These are phyloP conservation scores for Leccinum glutinopallens DNA, from an alignment of 1,284 basidiomycete species.

Conservation along the genomic window DNA sequence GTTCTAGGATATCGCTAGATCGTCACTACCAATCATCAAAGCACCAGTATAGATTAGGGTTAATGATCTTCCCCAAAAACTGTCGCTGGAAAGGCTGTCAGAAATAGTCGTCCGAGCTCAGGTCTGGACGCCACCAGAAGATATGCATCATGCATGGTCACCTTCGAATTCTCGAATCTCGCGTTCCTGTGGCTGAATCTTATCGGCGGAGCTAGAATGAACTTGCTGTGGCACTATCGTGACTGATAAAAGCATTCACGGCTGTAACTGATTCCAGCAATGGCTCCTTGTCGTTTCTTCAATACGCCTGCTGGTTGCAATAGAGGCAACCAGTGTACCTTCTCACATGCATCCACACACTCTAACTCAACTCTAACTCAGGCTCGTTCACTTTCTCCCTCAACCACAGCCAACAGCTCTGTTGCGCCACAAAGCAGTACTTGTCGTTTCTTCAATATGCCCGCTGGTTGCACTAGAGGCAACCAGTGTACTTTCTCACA, in stretches of 20 bases:
- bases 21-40: no score
- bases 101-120: no score
- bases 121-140: no score
- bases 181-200: background rate
- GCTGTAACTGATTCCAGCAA: slow-evolving; percentile 3
- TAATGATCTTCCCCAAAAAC: no score
- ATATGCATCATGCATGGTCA: no score
- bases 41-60: no score
- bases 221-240: background rate
- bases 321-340: slow-evolving; percentile 40
- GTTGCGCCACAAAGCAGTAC: slow-evolving; percentile 21
- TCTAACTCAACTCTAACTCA: background rate
- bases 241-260: background rate
- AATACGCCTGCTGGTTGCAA: slow-evolving; percentile 44
- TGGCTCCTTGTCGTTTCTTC: slow-evolving; percentile 43
- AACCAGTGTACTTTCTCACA: slow-evolving; percentile 39
- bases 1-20: no score
- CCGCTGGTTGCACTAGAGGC: slow-evolving; percentile 45
- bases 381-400: slow-evolving; percentile 28
- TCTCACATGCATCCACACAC: slow-evolving; percentile 23
- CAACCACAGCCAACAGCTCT: slow-evolving; percentile 11
- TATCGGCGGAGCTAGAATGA: background rate
- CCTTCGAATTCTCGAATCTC: background rate
- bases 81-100: no score
- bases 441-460: slow-evolving; percentile 42